phyloP scores from a whole-genome alignment of 345 rosid species.

The Linum tenue region DNA sequence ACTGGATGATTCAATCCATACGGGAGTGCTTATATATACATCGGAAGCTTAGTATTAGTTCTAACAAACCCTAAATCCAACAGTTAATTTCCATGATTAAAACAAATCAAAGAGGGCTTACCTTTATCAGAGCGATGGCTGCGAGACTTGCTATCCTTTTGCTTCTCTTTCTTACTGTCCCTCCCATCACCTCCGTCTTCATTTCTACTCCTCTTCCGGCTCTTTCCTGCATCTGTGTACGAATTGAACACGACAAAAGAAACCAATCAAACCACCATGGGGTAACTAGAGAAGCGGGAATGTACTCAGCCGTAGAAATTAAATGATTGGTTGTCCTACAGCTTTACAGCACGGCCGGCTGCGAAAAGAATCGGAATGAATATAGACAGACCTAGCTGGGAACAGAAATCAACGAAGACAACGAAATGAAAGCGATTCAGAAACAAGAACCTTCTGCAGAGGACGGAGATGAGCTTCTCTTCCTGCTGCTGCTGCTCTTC shows the following conservation, averaged over 20 bases:
- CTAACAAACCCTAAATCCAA: background rate
- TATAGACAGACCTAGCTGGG: slow-evolving; percentile 1
- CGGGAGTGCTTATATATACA: background rate
- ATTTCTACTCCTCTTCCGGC: slow-evolving; percentile 40
- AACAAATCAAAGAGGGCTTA: slow-evolving; percentile 7
- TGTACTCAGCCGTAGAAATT: too few species aligned
- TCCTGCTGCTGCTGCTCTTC: slow-evolving; percentile 25
- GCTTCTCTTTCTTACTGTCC: slow-evolving; percentile 30
- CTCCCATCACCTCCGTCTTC: slow-evolving; percentile 28
- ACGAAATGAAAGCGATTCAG: background rate
- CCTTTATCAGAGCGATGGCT: slow-evolving; percentile 53
- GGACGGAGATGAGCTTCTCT: slow-evolving; percentile 26
- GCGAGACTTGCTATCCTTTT: slow-evolving; percentile 46
- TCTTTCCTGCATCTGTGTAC: slow-evolving; percentile 44
- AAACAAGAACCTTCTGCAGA: slow-evolving; percentile 30
- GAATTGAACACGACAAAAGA: background rate
- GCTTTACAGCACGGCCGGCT: too few species aligned
- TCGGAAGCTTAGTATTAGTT: background rate
- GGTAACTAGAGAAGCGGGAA: background rate
- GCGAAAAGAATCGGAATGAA: too few species aligned
- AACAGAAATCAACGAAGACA: slow-evolving; percentile 11
- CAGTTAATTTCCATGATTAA: background rate
- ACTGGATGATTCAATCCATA: background rate
- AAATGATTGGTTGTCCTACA: too few species aligned
- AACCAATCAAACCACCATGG: background rate